Percentiles rank a stretch among this genome's conserved stretches.
phyloP scores from a whole-genome alignment of 352 stramenopile genomes.

The Phytophthora pistaciae region DNA sequence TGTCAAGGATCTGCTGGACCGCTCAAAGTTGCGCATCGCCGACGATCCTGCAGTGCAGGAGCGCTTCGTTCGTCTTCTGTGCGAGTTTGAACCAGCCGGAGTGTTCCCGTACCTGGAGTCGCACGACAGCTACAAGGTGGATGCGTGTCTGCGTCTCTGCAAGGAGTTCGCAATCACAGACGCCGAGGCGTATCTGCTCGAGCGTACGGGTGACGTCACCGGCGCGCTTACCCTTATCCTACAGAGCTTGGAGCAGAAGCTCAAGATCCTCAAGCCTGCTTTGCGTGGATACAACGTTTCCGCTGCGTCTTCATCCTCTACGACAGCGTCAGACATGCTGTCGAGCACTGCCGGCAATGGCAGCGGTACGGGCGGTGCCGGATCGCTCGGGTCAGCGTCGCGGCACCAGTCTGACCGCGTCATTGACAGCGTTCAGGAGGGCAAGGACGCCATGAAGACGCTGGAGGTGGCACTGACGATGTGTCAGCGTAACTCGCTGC shows the following conservation, averaged over 20 bases:
- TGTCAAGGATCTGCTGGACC: constrained; percentile 83
- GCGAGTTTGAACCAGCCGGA: constrained; percentile 78
- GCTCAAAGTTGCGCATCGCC: constrained; percentile 82
- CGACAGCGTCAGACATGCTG: constrained; percentile 45
- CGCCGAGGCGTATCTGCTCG: constrained; percentile 93
- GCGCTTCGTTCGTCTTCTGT: constrained; percentile 82
- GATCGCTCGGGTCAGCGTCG: constrained; percentile 21
- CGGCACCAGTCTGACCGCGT: constrained; percentile 82
- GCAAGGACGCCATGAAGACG: constrained; percentile 88
- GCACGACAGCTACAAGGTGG: constrained; percentile 90
- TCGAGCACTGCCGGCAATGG: constrained; percentile 23
- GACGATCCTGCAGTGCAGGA: constrained; percentile 87
- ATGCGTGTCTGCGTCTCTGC: constrained; percentile 85
- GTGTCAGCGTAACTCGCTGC: constrained; percentile 93
- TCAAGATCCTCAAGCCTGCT: constrained; percentile 92
- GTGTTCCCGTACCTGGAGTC: constrained; percentile 87
- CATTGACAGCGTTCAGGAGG: constrained; percentile 83
- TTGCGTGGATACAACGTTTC: constrained; percentile 80
- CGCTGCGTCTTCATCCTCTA: constrained; percentile 42
- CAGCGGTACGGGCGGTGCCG: constrained; percentile 11
- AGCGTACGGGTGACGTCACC: constrained; percentile 94
- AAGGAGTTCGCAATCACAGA: constrained; percentile 89
- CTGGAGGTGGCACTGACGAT: constrained; percentile 93
- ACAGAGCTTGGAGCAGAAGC: constrained; percentile 92
- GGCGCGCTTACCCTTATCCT: constrained; percentile 94